These are phyloP conservation scores for Cladosporium sp. DNA, from an alignment of 2,329 filamentous ascomycete species.

Conservation along the genomic window DNA sequence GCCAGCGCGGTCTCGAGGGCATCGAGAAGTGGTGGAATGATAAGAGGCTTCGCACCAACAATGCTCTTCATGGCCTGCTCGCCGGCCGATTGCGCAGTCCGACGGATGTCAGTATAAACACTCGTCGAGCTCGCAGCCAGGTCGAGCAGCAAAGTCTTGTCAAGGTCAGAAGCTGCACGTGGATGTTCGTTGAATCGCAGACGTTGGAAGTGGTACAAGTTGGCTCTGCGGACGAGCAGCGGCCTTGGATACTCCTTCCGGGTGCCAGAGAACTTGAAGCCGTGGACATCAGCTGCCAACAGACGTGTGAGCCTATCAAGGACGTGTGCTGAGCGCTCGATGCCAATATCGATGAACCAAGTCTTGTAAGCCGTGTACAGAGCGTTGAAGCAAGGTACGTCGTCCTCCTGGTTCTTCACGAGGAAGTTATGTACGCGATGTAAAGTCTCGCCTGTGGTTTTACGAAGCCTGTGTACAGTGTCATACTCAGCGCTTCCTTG, in stretches of 20 bases:
- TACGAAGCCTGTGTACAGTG: constrained; percentile 74
- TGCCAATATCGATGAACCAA: constrained; percentile 97
- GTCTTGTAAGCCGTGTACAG: constrained; percentile 88
- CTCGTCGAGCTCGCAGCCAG: constrained; percentile 87
- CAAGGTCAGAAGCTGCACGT: constrained; percentile 81
- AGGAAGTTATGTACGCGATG: constrained; percentile 84
- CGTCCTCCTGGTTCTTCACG: constrained; percentile 80
- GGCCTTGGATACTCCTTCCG: constrained; percentile 90
- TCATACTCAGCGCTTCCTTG: constrained; percentile 62
- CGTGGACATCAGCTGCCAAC: constrained; percentile 78
- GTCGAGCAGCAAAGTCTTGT: constrained; percentile 79
- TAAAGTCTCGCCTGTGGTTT: constrained; percentile 72
- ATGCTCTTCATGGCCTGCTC: constrained; percentile 92
- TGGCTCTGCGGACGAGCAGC: constrained; percentile 84
- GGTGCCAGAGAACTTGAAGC: constrained; percentile 91
- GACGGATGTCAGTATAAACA: constrained; percentile 89
- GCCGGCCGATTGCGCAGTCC: constrained; percentile 84
- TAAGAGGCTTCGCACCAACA: constrained; percentile 78
- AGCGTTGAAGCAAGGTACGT: constrained; percentile 90
- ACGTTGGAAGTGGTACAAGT: constrained; percentile 92
- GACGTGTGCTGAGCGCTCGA: constrained; percentile 90
- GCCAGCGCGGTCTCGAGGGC: constrained; percentile 74
- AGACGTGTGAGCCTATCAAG: constrained; percentile 81
- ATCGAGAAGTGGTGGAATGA: constrained; percentile 82
- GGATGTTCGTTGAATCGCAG: constrained; percentile 89